Evolutionary conservation across 495 filamentous ascomycete species (phyloP).

Genomic region (Emericellopsis terricola): DNA sequence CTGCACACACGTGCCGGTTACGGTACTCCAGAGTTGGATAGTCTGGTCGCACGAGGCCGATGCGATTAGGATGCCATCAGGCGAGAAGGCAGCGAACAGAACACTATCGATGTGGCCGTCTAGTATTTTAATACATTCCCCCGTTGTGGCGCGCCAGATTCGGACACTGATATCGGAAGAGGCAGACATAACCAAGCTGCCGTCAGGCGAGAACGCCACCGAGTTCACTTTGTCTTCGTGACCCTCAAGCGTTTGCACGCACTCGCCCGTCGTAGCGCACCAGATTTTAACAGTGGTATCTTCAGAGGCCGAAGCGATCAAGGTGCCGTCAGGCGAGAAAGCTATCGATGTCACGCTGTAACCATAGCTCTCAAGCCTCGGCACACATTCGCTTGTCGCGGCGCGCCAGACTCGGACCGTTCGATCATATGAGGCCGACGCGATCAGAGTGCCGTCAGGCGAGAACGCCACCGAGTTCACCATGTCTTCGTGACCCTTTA

Average conservation of each 20-base stretch:
- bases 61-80: background rate
- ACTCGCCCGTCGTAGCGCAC: background rate
- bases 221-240: conserved; percentile 2
- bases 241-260: conserved; percentile 3
- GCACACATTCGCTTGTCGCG: background rate
- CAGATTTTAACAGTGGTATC: background rate
- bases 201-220: conserved; percentile 3
- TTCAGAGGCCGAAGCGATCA: background rate
- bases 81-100: conserved; percentile 3
- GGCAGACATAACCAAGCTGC: background rate
- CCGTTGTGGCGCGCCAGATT: too few relatives aligned
- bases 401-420: background rate
- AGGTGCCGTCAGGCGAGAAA: background rate
- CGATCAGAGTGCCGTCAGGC: background rate
- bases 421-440: background rate
- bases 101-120: conserved; percentile 3
- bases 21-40: background rate
- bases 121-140: background rate
- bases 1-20: conserved; percentile 1
- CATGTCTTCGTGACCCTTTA: conserved; percentile 4
- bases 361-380: background rate
- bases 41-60: background rate
- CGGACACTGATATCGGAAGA: too few relatives aligned
- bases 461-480: conserved; percentile 6
- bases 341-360: background rate